Conservation (phyloP, 768 basidiomycete genomes). For the Antrodiella citrinella region DNA sequence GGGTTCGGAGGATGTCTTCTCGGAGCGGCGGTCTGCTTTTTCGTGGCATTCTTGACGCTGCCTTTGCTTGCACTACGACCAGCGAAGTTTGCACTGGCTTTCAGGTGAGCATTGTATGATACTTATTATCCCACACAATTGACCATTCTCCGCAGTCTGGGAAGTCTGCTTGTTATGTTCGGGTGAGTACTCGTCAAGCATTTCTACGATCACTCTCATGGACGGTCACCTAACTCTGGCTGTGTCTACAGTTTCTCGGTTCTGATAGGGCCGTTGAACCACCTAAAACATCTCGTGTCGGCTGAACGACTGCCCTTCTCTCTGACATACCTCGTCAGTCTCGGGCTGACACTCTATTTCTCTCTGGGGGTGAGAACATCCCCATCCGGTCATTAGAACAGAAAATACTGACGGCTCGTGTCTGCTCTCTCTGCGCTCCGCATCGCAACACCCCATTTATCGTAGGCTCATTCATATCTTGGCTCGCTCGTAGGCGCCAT, state of each 20-base stretch:
- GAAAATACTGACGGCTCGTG: not conserved
- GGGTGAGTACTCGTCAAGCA: slow-evolving; percentile 56
- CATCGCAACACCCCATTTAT: not conserved
- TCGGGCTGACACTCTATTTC: slow-evolving; percentile 87
- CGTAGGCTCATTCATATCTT: slow-evolving; percentile 73
- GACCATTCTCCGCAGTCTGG: slow-evolving; percentile 42
- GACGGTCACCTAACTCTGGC: too few species aligned
- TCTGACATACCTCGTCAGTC: slow-evolving; percentile 70
- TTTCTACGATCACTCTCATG: too few species aligned
- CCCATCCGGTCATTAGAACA: not conserved
- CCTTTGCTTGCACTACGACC: slow-evolving; percentile 68
- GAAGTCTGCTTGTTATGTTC: slow-evolving; percentile 92
- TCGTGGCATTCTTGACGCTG: slow-evolving; percentile 80
- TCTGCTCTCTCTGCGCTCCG: not conserved
- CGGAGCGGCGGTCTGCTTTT: slow-evolving; percentile 91
- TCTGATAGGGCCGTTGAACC: slow-evolving; percentile 86
- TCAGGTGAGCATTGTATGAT: slow-evolving; percentile 44
- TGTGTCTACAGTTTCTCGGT: slow-evolving; percentile 55
- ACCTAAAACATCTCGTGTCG: slow-evolving; percentile 80
- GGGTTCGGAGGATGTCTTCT: slow-evolving; percentile 87
- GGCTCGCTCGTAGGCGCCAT: slow-evolving; percentile 79
- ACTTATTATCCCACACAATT: not conserved
- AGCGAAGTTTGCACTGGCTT: slow-evolving; percentile 85
- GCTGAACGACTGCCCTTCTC: slow-evolving; percentile 83
- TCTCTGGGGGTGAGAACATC: slow-evolving; percentile 66